A percentile compares a stretch with the other conserved stretches of the same genome.
Evolutionary conservation across 2,329 filamentous ascomycete species (phyloP).

Genomic region (Cladosporium colombiae): DNA sequence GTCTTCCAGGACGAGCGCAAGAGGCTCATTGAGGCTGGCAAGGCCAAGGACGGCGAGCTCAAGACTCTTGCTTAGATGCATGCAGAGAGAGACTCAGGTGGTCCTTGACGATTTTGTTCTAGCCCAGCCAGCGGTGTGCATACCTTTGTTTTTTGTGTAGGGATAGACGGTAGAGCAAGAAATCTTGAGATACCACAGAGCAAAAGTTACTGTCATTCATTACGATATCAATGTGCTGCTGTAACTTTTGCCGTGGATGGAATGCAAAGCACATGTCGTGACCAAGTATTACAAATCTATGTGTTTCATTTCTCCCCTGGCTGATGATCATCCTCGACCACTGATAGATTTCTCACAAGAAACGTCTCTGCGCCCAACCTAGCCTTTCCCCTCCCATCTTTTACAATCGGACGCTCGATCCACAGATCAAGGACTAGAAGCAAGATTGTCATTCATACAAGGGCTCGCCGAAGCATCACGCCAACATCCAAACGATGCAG

Average conservation of each 20-base stretch:
- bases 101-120: background rate
- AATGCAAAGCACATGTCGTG: background rate
- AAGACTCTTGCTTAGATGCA: constrained; percentile 54
- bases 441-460: no score
- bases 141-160: constrained; percentile 6
- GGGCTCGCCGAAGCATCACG: background rate
- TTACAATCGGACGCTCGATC: no score
- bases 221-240: background rate
- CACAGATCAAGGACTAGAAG: no score
- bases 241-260: background rate
- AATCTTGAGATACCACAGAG: constrained; percentile 6
- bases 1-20: constrained; percentile 78
- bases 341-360: no score
- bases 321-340: no score
- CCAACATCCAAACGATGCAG: background rate
- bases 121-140: constrained; percentile 6
- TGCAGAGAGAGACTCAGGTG: background rate
- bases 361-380: no score
- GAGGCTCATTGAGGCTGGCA: constrained; percentile 76
- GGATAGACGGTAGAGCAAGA: constrained; percentile 17
- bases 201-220: background rate
- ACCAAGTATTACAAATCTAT: no score
- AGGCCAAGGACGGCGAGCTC: constrained; percentile 79
- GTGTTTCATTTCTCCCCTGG: no score
- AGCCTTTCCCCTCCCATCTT: no score